These are phyloP conservation scores for Penicillium italicum DNA, from an alignment of 2,329 filamentous ascomycete genomes.

Conservation along the genomic window DNA sequence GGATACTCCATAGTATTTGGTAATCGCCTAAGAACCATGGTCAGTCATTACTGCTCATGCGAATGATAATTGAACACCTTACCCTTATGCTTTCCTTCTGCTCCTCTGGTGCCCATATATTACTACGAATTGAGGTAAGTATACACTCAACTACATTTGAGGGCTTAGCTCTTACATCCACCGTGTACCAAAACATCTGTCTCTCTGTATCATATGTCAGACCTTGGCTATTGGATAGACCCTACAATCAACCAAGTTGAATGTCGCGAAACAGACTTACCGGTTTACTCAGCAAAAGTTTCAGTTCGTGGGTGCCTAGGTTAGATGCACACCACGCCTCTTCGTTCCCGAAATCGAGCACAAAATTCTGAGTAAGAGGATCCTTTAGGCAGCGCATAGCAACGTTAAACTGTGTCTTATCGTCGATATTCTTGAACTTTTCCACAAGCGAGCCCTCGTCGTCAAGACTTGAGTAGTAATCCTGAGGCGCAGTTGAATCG, in stretches of 20 bases:
- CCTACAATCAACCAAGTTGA: no score
- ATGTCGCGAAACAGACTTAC: conserved; percentile 22
- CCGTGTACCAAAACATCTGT: conserved; percentile 54
- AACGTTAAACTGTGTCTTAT: conserved; percentile 29
- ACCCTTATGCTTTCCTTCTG: conserved; percentile 56
- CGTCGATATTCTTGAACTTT: conserved; percentile 40
- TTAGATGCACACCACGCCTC: conserved; percentile 42
- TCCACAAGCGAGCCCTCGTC: conserved; percentile 18
- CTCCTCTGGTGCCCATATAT: conserved; percentile 65
- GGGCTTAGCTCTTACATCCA: conserved; percentile 60
- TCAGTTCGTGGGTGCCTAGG: conserved; percentile 35
- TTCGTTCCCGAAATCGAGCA: conserved; percentile 44
- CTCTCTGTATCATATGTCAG: conserved; percentile 35
- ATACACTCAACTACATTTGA: neutral
- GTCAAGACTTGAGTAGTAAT: conserved; percentile 34
- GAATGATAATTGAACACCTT: neutral
- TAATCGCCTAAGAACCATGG: conserved; percentile 44
- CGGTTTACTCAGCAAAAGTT: conserved; percentile 30
- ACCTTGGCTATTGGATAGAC: neutral
- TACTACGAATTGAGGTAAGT: conserved; percentile 43
- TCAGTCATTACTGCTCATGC: conserved; percentile 5
- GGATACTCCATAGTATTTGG: conserved; percentile 64
- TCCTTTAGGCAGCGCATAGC: conserved; percentile 31
- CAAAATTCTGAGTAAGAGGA: conserved; percentile 38
- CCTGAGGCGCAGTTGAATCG: conserved; percentile 16